Evolutionary conservation across 2,329 filamentous ascomycete species (phyloP).

Genomic region (Ceratocystis albifundus): DNA sequence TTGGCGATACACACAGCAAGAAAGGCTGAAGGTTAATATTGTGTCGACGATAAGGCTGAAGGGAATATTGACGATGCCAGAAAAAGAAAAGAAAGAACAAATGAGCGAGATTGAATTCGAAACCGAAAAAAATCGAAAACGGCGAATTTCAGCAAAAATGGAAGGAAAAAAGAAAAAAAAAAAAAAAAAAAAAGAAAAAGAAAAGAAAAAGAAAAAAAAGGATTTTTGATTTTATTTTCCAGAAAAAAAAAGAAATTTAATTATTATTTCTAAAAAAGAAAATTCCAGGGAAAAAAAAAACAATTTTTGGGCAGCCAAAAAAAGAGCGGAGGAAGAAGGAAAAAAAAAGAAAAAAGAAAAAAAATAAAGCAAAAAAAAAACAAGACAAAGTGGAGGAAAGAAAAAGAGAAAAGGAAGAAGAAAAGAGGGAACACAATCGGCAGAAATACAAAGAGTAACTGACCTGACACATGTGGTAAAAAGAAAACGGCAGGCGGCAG

Average conservation of each 20-base stretch:
- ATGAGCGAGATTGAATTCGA: background rate
- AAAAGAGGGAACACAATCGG: slow-evolving; percentile 1
- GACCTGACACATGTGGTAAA: background rate
- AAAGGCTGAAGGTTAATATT: background rate
- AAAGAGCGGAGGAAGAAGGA: background rate
- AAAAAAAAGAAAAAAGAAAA: slow-evolving; percentile 11
- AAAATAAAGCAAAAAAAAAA: slow-evolving; percentile 11
- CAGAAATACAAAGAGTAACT: background rate
- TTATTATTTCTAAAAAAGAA: background rate
- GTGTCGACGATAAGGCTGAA: slow-evolving; percentile 6
- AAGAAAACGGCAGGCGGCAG: slow-evolving; percentile 9
- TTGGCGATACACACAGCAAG: background rate
- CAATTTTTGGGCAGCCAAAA: slow-evolving; percentile 1
- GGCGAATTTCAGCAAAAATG: background rate
- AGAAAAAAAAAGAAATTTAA: background rate
- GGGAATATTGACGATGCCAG: background rate
- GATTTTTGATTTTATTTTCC: background rate
- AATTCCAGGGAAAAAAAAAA: slow-evolving; percentile 3
- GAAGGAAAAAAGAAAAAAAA: background rate
- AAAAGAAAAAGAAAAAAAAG: background rate
- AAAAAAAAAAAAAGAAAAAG: slow-evolving; percentile 1
- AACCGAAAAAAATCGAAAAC: background rate
- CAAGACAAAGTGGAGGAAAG: background rate
- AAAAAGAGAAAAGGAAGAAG: slow-evolving; percentile 3
- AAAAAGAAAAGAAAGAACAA: slow-evolving; percentile 13